Percentiles rank a stretch among this genome's conserved stretches.
phyloP scores from a whole-genome alignment of 495 filamentous ascomycete genomes.

The Aspergillus funiculosus region DNA sequence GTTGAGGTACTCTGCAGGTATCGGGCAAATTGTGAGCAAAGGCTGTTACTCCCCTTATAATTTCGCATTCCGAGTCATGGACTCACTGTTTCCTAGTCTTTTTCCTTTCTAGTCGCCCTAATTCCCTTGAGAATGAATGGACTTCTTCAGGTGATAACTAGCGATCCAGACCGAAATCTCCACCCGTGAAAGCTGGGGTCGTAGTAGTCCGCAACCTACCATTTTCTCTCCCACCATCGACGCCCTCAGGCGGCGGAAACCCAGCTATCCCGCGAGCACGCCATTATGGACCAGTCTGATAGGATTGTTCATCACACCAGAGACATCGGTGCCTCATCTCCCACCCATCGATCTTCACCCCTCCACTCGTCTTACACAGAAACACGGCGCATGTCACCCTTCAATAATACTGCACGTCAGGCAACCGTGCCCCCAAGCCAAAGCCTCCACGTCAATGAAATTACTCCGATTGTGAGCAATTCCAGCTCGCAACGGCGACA shows the following conservation, averaged over 20 bases:
- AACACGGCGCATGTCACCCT: conserved; percentile 17
- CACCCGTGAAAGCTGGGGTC: conserved; percentile 14
- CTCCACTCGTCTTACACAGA: conserved; percentile 23
- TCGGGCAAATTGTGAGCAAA: too few relatives aligned
- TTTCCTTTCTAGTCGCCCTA: too few relatives aligned
- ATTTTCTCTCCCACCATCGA: not conserved
- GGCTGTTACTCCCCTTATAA: not conserved
- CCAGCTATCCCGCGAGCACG: conserved; percentile 28
- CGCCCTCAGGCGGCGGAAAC: conserved; percentile 6
- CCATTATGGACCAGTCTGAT: conserved; percentile 37
- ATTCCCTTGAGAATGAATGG: not conserved
- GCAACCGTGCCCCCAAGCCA: conserved; percentile 13
- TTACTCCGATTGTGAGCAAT: conserved; percentile 32
- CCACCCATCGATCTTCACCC: conserved; percentile 25
- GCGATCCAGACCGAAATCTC: conserved; percentile 4
- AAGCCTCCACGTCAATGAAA: conserved; percentile 23
- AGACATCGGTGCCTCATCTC: conserved; percentile 15
- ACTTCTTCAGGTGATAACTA: not conserved
- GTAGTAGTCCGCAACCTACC: conserved; percentile 4
- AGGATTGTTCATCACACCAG: conserved; percentile 24
- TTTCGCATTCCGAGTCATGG: not conserved
- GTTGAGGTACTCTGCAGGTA: too few relatives aligned
- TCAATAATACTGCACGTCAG: conserved; percentile 9
- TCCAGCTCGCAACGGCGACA: conserved; percentile 22
- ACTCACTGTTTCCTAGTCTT: not conserved